Evolutionary conservation across 1,284 basidiomycete genomes (phyloP), one percentile per base, ranked within the genome.

Genomic region (Malassezia sp.): DNA sequence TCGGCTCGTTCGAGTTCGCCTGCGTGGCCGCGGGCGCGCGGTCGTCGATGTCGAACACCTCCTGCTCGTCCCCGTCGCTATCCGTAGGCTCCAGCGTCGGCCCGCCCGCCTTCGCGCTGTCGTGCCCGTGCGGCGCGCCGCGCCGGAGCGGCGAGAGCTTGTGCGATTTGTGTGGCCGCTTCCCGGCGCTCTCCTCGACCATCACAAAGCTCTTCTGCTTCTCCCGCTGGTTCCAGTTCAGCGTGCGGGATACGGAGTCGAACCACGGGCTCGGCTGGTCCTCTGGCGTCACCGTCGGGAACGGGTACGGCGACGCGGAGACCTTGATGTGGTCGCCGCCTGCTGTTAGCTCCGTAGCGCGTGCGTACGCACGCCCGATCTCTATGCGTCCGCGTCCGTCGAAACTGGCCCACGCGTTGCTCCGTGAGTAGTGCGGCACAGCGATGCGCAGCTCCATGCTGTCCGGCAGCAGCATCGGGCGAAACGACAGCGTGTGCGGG

Each of bases 311-410:
- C 4, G 90, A 96, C 0, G 93, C 93, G 0, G 85, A 91, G 50
- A 99, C 83, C 74, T 93, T 97, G 75, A 99, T 96, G 71, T 97
- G 93, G 69, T 99, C 93, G 35, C 93, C 93, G n/a, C n/a, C n/a
- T n/a, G n/a, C n/a, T n/a, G n/a, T n/a, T n/a, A n/a, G n/a, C n/a
- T n/a, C n/a, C n/a, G n/a, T n/a, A n/a, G n/a, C n/a, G n/a, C n/a
- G n/a, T n/a, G n/a, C n/a, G n/a, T n/a, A n/a, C n/a, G n/a, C n/a
- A 79, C 88, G 63, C 32, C 57, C 56, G 31, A 69, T 54, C 73
- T 99, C 93, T 12, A 99, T 85, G 21, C 93, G 80, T 1, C 93
- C 93, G 39, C 93, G 80, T 12, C 93, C 93, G 66, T 99, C 93
- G 66, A 99, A 99, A 29, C 86, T 90, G 9, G 88, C 93, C 93